A percentile compares a stretch with the other conserved stretches of the same genome.
Conservation (phyloP, 768 basidiomycete species). For the Leccinum ochraceum region DNA sequence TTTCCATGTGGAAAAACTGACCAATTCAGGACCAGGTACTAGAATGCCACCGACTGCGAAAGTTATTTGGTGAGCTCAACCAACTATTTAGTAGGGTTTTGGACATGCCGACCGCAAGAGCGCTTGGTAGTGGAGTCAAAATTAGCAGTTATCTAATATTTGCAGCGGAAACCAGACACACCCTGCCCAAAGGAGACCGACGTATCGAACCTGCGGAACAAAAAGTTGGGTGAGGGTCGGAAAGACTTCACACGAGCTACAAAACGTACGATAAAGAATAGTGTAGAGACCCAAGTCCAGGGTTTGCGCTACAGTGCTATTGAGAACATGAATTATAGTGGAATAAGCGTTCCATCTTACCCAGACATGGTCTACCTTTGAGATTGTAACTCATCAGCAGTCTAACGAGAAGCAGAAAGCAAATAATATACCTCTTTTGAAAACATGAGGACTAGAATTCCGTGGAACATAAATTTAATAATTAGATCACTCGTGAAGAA, state of each 20-base stretch:
- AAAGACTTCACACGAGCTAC: not conserved
- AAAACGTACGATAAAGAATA: not conserved
- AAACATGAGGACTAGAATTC: conserved; percentile 12
- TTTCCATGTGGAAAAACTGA: not conserved
- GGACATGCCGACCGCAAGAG: not conserved
- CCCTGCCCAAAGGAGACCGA: not conserved
- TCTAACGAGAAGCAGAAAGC: not conserved
- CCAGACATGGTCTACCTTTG: conserved; percentile 10
- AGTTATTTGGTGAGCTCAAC: not conserved
- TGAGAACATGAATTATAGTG: not conserved
- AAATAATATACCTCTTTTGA: conserved; percentile 9
- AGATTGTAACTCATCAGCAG: not conserved
- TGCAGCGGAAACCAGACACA: not conserved
- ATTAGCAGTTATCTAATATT: not conserved
- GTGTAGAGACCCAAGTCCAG: not conserved
- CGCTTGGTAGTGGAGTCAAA: not conserved
- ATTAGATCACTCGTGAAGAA: not conserved
- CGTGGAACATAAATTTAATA: not conserved
- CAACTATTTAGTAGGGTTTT: not conserved
- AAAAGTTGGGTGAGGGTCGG: not conserved
- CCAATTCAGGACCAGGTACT: not conserved
- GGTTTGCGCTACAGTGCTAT: not conserved
- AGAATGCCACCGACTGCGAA: not conserved
- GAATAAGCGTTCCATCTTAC: not conserved
- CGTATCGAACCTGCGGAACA: not conserved